Evolutionary conservation across 2,329 filamentous ascomycete species (phyloP).

Genomic region (Phialophora chinensis): DNA sequence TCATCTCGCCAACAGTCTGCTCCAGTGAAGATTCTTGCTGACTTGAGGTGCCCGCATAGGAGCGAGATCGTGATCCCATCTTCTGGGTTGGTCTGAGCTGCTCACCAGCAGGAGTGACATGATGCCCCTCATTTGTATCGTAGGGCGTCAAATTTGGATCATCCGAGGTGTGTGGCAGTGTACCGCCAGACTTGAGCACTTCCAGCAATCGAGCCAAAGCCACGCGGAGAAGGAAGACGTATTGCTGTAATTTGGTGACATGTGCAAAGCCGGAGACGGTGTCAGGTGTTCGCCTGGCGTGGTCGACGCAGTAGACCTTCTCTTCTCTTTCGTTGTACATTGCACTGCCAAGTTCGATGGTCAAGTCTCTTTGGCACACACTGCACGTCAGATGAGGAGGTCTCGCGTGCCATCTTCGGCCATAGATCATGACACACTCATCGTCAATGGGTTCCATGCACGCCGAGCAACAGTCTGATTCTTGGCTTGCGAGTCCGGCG

Average conservation of each 20-base stretch:
- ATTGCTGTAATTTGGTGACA: slow-evolving; percentile 88
- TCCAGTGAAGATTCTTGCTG: slow-evolving; percentile 81
- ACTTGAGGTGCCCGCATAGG: slow-evolving; percentile 67
- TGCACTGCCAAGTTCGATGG: slow-evolving; percentile 70
- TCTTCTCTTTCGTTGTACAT: slow-evolving; percentile 71
- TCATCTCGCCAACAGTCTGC: slow-evolving; percentile 94
- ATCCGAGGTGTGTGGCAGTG: slow-evolving; percentile 76
- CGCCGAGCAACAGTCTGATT: slow-evolving; percentile 81
- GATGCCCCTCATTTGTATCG: slow-evolving; percentile 69
- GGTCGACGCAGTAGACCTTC: slow-evolving; percentile 70
- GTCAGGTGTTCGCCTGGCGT: slow-evolving; percentile 59
- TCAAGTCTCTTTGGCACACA: slow-evolving; percentile 76
- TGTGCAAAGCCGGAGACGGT: slow-evolving; percentile 69
- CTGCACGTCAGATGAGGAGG: slow-evolving; percentile 70
- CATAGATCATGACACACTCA: slow-evolving; percentile 78
- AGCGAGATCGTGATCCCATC: slow-evolving; percentile 74
- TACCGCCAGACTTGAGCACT: slow-evolving; percentile 82
- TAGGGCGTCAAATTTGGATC: slow-evolving; percentile 72
- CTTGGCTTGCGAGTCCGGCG: slow-evolving; percentile 70
- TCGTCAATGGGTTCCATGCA: slow-evolving; percentile 93
- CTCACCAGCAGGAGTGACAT: slow-evolving; percentile 56
- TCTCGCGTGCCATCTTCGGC: slow-evolving; percentile 80
- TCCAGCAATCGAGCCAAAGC: slow-evolving; percentile 87
- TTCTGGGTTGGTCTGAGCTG: slow-evolving; percentile 62
- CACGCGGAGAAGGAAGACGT: slow-evolving; percentile 89